Percentiles rank a stretch among this genome's conserved stretches.
These are phyloP conservation scores for Debaryomyces psychrophilus DNA, from an alignment of 1,139 yeast genomes.

Conservation along the genomic window DNA sequence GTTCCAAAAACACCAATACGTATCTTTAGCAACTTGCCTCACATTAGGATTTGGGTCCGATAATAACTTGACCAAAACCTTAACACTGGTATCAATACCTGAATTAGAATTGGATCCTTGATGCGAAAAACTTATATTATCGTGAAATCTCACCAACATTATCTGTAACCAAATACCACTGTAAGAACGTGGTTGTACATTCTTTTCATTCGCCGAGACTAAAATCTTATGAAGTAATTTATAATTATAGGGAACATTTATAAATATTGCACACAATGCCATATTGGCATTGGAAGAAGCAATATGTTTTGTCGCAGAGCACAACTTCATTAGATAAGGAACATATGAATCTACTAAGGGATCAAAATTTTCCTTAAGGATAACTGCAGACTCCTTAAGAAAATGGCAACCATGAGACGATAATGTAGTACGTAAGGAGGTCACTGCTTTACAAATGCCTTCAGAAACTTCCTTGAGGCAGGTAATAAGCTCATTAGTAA, in stretches of 20 bases:
- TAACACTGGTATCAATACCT: slow-evolving; percentile 52
- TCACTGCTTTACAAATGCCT: slow-evolving; percentile 67
- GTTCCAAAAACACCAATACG: slow-evolving; percentile 71
- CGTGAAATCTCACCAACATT: slow-evolving; percentile 48
- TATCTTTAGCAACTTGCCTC: slow-evolving; percentile 70
- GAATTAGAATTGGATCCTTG: slow-evolving; percentile 38
- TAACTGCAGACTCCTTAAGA: slow-evolving; percentile 69
- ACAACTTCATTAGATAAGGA: slow-evolving; percentile 59
- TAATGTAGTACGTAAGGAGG: slow-evolving; percentile 82
- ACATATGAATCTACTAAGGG: slow-evolving; percentile 63
- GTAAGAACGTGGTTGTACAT: slow-evolving; percentile 67
- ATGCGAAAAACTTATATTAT: slow-evolving; percentile 26
- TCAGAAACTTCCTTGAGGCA: slow-evolving; percentile 52
- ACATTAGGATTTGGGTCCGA: slow-evolving; percentile 83
- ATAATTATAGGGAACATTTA: slow-evolving; percentile 56
- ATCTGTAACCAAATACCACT: slow-evolving; percentile 75
- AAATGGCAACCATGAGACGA: slow-evolving; percentile 76
- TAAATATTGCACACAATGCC: slow-evolving; percentile 63
- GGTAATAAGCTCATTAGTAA: slow-evolving; percentile 45
- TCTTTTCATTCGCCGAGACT: slow-evolving; percentile 65
- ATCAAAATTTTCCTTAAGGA: slow-evolving; percentile 56
- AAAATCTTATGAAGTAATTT: slow-evolving; percentile 57
- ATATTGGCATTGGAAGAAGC: slow-evolving; percentile 76
- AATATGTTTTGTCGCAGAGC: slow-evolving; percentile 78
- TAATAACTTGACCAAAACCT: slow-evolving; percentile 61